A percentile compares a stretch with the other conserved stretches of the same genome.
phyloP scores from a whole-genome alignment of 768 basidiomycete genomes.

The Hemileccinum rubropunctum region DNA sequence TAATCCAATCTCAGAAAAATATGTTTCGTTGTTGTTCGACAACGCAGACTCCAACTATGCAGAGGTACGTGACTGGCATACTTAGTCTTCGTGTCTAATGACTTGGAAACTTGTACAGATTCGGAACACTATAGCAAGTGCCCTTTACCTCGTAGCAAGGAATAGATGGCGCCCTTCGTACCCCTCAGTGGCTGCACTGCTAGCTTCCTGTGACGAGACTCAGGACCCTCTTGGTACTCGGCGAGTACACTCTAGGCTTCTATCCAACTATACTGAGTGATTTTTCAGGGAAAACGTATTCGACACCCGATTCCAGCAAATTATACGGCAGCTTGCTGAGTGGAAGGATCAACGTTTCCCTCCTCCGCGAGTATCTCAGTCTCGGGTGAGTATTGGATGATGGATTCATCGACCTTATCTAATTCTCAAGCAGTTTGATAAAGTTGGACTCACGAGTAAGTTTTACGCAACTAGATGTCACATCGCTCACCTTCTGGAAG shows the following conservation, averaged over 20 bases:
- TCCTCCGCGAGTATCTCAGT: slow-evolving; percentile 84
- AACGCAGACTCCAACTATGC: slow-evolving; percentile 82
- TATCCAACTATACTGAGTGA: slow-evolving; percentile 1
- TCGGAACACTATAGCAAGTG: slow-evolving; percentile 64
- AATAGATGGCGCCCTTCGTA: slow-evolving; percentile 72
- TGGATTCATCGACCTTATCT: slow-evolving; percentile 5
- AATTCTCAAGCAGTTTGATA: slow-evolving; percentile 65
- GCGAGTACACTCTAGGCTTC: slow-evolving; percentile 30
- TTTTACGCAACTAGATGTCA: slow-evolving; percentile 1
- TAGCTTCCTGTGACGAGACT: slow-evolving; percentile 49
- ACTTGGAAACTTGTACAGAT: slow-evolving; percentile 43
- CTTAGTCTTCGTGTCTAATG: background rate
- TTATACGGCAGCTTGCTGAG: slow-evolving; percentile 55
- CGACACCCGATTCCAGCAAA: slow-evolving; percentile 51
- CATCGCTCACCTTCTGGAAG: slow-evolving; percentile 37
- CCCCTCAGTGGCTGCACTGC: slow-evolving; percentile 49
- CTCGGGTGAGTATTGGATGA: slow-evolving; percentile 45
- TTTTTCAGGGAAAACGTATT: slow-evolving; percentile 51
- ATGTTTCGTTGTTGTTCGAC: slow-evolving; percentile 66
- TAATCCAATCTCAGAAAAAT: slow-evolving; percentile 62
- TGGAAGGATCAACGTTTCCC: slow-evolving; percentile 79
- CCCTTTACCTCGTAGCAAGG: slow-evolving; percentile 54
- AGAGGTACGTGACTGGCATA: slow-evolving; percentile 49
- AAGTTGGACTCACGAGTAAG: slow-evolving; percentile 79
- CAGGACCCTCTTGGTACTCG: slow-evolving; percentile 62